These are phyloP conservation scores for Bolboschoenus planiculmis DNA, from an alignment of 176 grass and related monocot genomes.

Conservation along the genomic window DNA sequence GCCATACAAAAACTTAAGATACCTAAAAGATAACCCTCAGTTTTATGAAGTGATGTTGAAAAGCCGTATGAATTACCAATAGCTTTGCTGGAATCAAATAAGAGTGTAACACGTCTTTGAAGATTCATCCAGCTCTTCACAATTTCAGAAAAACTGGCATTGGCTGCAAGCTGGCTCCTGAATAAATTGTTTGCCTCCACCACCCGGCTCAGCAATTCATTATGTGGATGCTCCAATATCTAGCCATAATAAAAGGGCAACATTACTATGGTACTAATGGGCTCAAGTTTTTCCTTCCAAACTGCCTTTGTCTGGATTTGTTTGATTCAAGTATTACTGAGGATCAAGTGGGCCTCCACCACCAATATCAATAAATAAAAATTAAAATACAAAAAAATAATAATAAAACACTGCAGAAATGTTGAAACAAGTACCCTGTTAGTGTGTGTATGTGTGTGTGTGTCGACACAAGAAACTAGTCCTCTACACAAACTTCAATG, in stretches of 20 bases:
- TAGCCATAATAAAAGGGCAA: conserved; percentile 13
- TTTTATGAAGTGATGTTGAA: not conserved
- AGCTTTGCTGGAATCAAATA: conserved; percentile 78
- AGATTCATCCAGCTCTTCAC: conserved; percentile 82
- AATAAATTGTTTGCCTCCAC: conserved; percentile 59
- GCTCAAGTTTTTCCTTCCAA: not conserved
- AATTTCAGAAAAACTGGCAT: conserved; percentile 46
- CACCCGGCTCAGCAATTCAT: conserved; percentile 67
- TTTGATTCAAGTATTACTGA: not conserved
- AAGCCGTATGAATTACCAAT: conserved; percentile 30
- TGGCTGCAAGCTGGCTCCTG: not conserved
- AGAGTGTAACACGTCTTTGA: conserved; percentile 62
- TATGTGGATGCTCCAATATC: conserved; percentile 93
- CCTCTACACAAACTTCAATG: not conserved
- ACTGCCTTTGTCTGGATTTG: not conserved
- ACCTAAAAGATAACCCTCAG: not conserved
- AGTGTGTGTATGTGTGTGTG: not conserved
- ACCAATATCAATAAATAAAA: not conserved
- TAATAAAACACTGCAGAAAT: not conserved
- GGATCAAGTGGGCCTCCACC: not conserved
- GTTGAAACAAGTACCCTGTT: not conserved
- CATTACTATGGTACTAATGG: not conserved
- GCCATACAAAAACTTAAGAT: conserved; percentile 10
- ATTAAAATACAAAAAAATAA: not conserved
- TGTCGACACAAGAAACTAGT: conserved; percentile 12